Conservation (phyloP, 2,329 filamentous ascomycete genomes). For the Monosporascus sp. region DNA sequence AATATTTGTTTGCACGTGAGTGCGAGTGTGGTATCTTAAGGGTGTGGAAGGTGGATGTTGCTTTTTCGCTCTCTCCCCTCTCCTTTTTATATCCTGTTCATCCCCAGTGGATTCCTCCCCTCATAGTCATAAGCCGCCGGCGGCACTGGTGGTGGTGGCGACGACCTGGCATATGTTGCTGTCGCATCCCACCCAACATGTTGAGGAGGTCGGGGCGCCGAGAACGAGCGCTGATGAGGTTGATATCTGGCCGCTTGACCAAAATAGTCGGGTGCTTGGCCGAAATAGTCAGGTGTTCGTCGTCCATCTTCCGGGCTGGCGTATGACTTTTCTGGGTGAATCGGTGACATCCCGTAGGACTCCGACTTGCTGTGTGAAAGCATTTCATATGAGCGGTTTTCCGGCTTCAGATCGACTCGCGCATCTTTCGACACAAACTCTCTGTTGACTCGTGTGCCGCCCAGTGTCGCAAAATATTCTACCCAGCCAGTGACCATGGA, state of each 20-base stretch:
- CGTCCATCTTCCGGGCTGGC: slow-evolving; percentile 30
- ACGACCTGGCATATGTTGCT: slow-evolving; percentile 31
- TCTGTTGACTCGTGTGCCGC: slow-evolving; percentile 48
- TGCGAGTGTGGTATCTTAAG: no score
- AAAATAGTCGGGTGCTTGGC: slow-evolving; percentile 41
- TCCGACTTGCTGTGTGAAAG: slow-evolving; percentile 50
- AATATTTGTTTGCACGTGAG: no score
- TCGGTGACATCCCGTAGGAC: slow-evolving; percentile 44
- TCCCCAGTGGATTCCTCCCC: slow-evolving; percentile 48
- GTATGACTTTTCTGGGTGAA: slow-evolving; percentile 33
- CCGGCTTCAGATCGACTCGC: slow-evolving; percentile 53
- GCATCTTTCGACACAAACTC: slow-evolving; percentile 92
- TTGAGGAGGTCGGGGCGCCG: slow-evolving; percentile 46
- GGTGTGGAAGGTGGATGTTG: background rate
- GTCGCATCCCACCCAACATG: slow-evolving; percentile 37
- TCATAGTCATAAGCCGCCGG: slow-evolving; percentile 23
- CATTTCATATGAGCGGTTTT: slow-evolving; percentile 75
- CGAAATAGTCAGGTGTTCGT: slow-evolving; percentile 31
- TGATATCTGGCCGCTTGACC: slow-evolving; percentile 49
- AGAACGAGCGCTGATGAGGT: slow-evolving; percentile 49
- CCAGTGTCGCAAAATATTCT: slow-evolving; percentile 51
- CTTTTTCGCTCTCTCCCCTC: background rate
- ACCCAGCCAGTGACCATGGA: slow-evolving; percentile 84
- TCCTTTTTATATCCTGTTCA: slow-evolving; percentile 46
- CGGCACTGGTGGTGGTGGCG: slow-evolving; percentile 18